Conservation (phyloP, 2,329 filamentous ascomycete species). For the Rhexocercosporidium sp. region DNA sequence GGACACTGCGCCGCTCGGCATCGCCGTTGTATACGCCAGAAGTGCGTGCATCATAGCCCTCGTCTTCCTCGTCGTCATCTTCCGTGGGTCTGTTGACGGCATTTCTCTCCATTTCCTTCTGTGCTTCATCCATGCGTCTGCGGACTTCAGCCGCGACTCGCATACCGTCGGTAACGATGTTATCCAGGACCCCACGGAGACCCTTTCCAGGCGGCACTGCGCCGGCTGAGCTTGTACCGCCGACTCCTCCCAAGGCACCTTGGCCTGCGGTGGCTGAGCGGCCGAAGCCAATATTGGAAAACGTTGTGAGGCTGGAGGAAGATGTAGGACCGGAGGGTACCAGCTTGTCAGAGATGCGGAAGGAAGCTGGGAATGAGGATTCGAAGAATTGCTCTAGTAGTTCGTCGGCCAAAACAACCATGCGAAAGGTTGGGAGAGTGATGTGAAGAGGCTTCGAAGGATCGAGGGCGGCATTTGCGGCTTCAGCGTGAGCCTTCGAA, state of each 20-base stretch:
- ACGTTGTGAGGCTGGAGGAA: constrained; percentile 80
- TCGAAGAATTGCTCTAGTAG: constrained; percentile 97
- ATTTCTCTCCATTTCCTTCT: constrained; percentile 87
- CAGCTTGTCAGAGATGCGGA: constrained; percentile 78
- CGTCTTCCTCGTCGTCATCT: constrained; percentile 73
- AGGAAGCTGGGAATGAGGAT: constrained; percentile 89
- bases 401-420: constrained; percentile 97
- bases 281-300: constrained; percentile 72
- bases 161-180: constrained; percentile 97
- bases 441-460: constrained; percentile 94
- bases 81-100: constrained; percentile 70
- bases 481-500: constrained; percentile 72
- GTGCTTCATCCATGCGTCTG: constrained; percentile 92
- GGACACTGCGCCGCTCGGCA: constrained; percentile 66
- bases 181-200: constrained; percentile 90
- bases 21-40: constrained; percentile 59
- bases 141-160: constrained; percentile 91
- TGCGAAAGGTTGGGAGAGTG: constrained; percentile 95
- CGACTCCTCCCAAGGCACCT: constrained; percentile 42
- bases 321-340: constrained; percentile 46
- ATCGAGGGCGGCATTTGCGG: constrained; percentile 89
- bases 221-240: constrained; percentile 36
- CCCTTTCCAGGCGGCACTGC: constrained; percentile 64
- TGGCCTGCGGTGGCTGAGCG: constrained; percentile 48
- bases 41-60: constrained; percentile 58